Conservation (phyloP, 2,329 filamentous ascomycete genomes). For the Nannizzia gypsea region DNA sequence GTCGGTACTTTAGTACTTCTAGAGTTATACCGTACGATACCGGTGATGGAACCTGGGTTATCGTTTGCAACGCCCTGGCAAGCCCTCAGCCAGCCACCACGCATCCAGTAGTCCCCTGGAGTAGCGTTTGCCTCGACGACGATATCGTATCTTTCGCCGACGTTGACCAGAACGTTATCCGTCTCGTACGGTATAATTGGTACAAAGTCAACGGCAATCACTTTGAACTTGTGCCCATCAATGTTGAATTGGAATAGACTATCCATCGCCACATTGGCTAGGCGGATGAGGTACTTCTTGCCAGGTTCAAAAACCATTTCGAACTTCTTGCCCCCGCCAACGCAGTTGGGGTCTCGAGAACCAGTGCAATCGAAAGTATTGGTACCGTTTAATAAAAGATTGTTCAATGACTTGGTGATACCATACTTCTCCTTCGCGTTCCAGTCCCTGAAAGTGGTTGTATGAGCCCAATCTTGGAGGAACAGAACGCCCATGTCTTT, state of each 20-base stretch:
- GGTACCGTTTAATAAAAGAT: neutral
- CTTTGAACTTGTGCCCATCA: conserved; percentile 44
- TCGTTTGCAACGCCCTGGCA: conserved; percentile 30
- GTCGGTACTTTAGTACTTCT: conserved; percentile 11
- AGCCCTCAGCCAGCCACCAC: conserved; percentile 20
- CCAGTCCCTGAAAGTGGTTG: neutral
- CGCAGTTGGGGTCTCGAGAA: neutral
- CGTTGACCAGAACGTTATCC: conserved; percentile 25
- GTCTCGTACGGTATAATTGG: conserved; percentile 45
- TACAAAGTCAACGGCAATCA: conserved; percentile 47
- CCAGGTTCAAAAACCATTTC: conserved; percentile 8
- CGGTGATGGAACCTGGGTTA: conserved; percentile 19
- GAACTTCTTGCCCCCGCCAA: neutral
- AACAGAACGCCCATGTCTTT: neutral
- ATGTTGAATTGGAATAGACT: conserved; percentile 41
- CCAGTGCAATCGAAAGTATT: neutral
- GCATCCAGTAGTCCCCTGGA: conserved; percentile 28
- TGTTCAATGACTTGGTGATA: neutral
- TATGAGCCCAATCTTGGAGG: conserved; percentile 2
- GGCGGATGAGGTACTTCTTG: conserved; percentile 24
- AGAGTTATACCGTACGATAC: conserved; percentile 35
- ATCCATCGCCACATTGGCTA: conserved; percentile 35
- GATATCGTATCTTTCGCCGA: conserved; percentile 30
- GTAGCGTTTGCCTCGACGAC: conserved; percentile 21
- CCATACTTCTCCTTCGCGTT: neutral